These are phyloP conservation scores for Xylariaceae sp. DNA, from an alignment of 2,329 filamentous ascomycete genomes.

Conservation along the genomic window DNA sequence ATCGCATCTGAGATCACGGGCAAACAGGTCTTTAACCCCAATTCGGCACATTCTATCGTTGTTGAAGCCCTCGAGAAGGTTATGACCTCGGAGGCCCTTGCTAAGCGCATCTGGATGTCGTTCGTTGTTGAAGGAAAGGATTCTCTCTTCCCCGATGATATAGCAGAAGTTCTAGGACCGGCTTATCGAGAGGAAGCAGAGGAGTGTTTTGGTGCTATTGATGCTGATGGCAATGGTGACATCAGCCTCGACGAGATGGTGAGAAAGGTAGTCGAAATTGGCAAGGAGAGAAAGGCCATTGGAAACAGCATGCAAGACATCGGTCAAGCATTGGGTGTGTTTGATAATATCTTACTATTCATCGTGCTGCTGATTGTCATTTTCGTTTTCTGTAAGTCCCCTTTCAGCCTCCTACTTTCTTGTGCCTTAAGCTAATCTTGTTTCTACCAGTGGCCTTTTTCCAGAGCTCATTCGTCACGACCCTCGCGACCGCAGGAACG, in stretches of 20 bases:
- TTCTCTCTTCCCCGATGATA: slow-evolving; percentile 70
- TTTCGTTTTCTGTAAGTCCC: slow-evolving; percentile 68
- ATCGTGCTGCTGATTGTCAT: slow-evolving; percentile 75
- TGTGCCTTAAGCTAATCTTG: slow-evolving; percentile 7
- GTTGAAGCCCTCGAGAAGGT: slow-evolving; percentile 82
- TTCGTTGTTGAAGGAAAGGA: slow-evolving; percentile 90
- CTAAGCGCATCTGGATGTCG: slow-evolving; percentile 95
- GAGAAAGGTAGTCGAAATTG: slow-evolving; percentile 75
- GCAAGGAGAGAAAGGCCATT: slow-evolving; percentile 81
- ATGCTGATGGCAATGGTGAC: slow-evolving; percentile 86
- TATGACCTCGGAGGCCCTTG: slow-evolving; percentile 80
- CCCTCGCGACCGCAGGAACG: slow-evolving; percentile 83
- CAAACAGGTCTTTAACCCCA: slow-evolving; percentile 90
- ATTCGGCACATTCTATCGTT: slow-evolving; percentile 83
- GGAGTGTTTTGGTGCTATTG: slow-evolving; percentile 74
- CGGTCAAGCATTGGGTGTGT: slow-evolving; percentile 83
- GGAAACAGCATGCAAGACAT: slow-evolving; percentile 95
- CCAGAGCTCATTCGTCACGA: slow-evolving; percentile 77
- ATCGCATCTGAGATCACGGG: slow-evolving; percentile 92
- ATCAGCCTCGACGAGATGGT: slow-evolving; percentile 96
- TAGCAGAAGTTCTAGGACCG: slow-evolving; percentile 78
- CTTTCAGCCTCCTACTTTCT: not conserved
- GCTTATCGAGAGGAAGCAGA: slow-evolving; percentile 72
- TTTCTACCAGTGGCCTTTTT: slow-evolving; percentile 68
- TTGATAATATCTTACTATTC: slow-evolving; percentile 79